Conservation (phyloP, 805 yeast species). For the Kuraishia molischiana region DNA sequence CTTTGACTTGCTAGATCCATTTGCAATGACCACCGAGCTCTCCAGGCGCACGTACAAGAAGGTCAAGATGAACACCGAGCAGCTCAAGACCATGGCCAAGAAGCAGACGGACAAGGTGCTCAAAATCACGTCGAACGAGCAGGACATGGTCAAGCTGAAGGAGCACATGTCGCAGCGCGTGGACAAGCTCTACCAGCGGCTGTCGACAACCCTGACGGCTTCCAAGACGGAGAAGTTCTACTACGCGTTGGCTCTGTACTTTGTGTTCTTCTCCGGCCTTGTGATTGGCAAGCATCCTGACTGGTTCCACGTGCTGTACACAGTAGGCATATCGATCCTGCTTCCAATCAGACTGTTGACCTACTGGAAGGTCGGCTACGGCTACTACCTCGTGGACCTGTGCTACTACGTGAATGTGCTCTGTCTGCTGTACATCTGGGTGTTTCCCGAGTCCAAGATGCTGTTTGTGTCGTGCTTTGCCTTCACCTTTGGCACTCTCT, state of each 20-base stretch:
- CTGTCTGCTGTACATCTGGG: constrained; percentile 69
- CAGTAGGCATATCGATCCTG: constrained; percentile 45
- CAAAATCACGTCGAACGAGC: constrained; percentile 14
- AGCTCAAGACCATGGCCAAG: constrained; percentile 10
- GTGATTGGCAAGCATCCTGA: constrained; percentile 72
- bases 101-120: constrained; percentile 13
- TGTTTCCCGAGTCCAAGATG: constrained; percentile 61
- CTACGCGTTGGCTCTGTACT: constrained; percentile 62
- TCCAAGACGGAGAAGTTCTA: constrained; percentile 67
- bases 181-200: constrained; percentile 26
- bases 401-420: constrained; percentile 84
- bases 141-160: constrained; percentile 18
- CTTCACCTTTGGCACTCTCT: constrained; percentile 77
- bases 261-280: constrained; percentile 63
- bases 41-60: constrained; percentile 7
- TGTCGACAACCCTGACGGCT: constrained; percentile 26
- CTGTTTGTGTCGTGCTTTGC: constrained; percentile 80
- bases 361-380: constrained; percentile 70
- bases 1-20: constrained; percentile 21
- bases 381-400: constrained; percentile 83
- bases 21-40: constrained; percentile 13
- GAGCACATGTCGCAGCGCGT: constrained; percentile 15
- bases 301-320: constrained; percentile 68
- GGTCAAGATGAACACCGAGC: constrained; percentile 6
- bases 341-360: constrained; percentile 83